phyloP scores from a whole-genome alignment of 495 filamentous ascomycete species.

The Aspergillus avenaceus region DNA sequence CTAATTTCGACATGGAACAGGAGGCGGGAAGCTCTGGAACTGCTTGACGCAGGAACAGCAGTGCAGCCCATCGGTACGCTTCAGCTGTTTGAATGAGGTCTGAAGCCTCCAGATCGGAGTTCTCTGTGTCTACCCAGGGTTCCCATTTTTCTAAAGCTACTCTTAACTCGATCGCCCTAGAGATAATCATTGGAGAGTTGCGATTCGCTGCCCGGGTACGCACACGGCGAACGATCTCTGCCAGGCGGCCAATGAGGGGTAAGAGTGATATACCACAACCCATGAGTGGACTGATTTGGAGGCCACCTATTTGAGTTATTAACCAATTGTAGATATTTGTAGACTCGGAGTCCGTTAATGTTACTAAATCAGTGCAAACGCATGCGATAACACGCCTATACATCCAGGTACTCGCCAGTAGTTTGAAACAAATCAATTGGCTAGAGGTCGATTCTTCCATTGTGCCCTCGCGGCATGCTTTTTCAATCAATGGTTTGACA shows the following conservation, averaged over 20 bases:
- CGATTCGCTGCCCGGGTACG: neutral
- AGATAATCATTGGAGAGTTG: neutral
- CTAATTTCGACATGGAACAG: neutral
- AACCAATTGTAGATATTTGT: neutral
- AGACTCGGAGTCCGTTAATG: neutral
- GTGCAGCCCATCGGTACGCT: neutral
- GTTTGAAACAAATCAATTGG: neutral
- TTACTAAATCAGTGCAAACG: neutral
- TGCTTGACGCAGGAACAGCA: neutral
- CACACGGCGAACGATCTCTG: neutral
- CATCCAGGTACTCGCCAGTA: neutral
- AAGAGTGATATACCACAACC: neutral
- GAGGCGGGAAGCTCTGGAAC: neutral
- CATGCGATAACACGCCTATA: neutral
- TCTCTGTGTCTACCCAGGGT: neutral
- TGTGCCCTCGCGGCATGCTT: neutral
- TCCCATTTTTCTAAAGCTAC: neutral
- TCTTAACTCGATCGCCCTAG: neutral
- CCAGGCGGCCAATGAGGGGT: neutral
- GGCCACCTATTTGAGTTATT: neutral
- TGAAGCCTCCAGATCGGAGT: neutral
- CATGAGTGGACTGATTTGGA: neutral
- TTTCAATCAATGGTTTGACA: neutral
- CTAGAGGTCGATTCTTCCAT: neutral
- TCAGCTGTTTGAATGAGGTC: neutral